Percentiles rank a stretch among this genome's conserved stretches.
Evolutionary conservation across 805 yeast species (phyloP).

Genomic region (Groenewaldozyma salmanticensis): DNA sequence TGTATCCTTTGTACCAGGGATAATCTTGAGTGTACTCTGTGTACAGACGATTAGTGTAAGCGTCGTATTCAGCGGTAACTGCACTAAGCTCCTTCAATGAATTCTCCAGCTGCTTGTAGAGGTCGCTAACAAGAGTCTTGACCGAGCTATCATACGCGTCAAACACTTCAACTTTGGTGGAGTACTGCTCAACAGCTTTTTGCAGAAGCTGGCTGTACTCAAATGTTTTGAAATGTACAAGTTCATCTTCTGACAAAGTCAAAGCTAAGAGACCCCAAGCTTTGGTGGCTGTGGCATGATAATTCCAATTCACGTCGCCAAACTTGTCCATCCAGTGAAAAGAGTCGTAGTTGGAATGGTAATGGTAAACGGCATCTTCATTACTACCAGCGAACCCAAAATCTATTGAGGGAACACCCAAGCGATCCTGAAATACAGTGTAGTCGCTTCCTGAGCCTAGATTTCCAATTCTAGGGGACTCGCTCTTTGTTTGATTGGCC

Average conservation of each 20-base stretch:
- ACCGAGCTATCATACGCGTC: not conserved
- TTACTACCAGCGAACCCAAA: slow-evolving; percentile 40
- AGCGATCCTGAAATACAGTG: slow-evolving; percentile 33
- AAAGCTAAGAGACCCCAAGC: slow-evolving; percentile 42
- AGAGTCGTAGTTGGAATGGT: slow-evolving; percentile 69
- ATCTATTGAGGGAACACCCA: slow-evolving; percentile 41
- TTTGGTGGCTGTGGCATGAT: slow-evolving; percentile 48
- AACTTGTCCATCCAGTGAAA: slow-evolving; percentile 56
- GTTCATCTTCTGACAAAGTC: slow-evolving; percentile 39
- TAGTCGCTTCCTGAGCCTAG: slow-evolving; percentile 68
- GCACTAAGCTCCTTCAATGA: slow-evolving; percentile 18
- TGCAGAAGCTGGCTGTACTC: slow-evolving; percentile 34
- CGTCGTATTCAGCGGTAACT: slow-evolving; percentile 38
- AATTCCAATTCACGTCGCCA: slow-evolving; percentile 54
- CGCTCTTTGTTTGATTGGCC: slow-evolving; percentile 19
- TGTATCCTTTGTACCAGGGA: slow-evolving; percentile 56
- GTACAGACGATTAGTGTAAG: slow-evolving; percentile 37
- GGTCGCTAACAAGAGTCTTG: slow-evolving; percentile 5
- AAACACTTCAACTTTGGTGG: not conserved
- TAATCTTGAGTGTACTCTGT: slow-evolving; percentile 49
- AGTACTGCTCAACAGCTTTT: slow-evolving; percentile 31
- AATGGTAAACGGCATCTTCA: slow-evolving; percentile 56
- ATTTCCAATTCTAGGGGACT: slow-evolving; percentile 30
- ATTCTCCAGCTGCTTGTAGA: slow-evolving; percentile 13
- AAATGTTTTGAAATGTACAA: slow-evolving; percentile 33